These are phyloP conservation scores for Fusarium nematophilum DNA, from an alignment of 2,329 filamentous ascomycete genomes.

Conservation along the genomic window DNA sequence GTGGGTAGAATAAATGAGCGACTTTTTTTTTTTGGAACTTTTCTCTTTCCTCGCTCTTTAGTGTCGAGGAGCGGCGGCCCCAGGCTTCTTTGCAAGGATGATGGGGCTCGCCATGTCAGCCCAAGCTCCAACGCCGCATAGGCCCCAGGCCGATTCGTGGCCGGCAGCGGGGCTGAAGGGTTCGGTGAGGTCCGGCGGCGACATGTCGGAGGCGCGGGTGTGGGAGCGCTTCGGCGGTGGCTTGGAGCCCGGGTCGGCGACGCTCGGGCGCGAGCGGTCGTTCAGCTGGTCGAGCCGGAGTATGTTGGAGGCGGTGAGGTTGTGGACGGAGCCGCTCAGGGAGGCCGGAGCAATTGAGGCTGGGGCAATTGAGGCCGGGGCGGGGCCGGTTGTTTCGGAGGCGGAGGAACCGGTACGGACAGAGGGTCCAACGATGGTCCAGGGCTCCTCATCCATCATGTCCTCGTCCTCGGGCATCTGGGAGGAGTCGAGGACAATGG, in stretches of 20 bases:
- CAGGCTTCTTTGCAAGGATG: constrained; percentile 22
- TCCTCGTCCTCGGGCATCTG: constrained; percentile 4
- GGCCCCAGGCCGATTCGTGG: constrained; percentile 15
- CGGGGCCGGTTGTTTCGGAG: constrained; percentile 31
- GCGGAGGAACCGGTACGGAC: neutral
- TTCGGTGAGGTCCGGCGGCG: constrained; percentile 20
- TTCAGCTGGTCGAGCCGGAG: constrained; percentile 23
- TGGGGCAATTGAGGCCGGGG: no score
- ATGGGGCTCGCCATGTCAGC: constrained; percentile 29
- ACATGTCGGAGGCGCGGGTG: constrained; percentile 24
- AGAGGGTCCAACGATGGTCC: constrained; percentile 20
- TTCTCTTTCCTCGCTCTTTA: no score
- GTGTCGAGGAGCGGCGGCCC: constrained; percentile 23
- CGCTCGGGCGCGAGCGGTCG: constrained; percentile 12
- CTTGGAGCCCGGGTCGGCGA: constrained; percentile 19
- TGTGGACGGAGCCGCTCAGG: constrained; percentile 11
- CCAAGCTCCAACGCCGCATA: constrained; percentile 38
- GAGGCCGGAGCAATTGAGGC: no score
- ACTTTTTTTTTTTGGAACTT: no score
- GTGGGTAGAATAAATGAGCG: neutral
- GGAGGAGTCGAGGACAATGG: constrained; percentile 19
- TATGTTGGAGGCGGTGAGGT: constrained; percentile 25
- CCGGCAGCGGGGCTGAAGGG: constrained; percentile 6
- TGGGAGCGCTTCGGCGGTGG: constrained; percentile 9
- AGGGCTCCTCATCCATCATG: constrained; percentile 11